These are phyloP conservation scores for Xerophyta viscosa DNA, from an alignment of 106 monocot genomes.

Conservation along the genomic window DNA sequence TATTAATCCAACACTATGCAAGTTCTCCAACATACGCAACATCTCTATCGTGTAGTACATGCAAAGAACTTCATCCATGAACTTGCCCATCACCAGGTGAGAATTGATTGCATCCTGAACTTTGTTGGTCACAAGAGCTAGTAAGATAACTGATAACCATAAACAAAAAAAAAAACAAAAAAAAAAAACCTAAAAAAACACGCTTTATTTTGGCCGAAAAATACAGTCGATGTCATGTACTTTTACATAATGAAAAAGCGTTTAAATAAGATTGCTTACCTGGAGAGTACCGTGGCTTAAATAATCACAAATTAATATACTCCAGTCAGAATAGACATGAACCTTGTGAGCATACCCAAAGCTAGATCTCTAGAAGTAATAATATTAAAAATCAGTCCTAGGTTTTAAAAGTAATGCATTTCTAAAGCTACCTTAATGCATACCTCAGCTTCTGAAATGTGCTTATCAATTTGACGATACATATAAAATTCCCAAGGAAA, in stretches of 20 bases:
- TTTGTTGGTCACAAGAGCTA: background rate
- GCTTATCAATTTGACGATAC: conserved; percentile 79
- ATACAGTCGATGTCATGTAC: too few species aligned
- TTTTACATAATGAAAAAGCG: background rate
- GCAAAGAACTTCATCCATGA: conserved; percentile 89
- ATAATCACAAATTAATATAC: conserved; percentile 74
- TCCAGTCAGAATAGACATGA: conserved; percentile 70
- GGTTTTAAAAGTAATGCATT: background rate
- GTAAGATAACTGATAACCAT: too few species aligned
- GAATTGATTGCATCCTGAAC: conserved; percentile 93
- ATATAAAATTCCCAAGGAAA: conserved; percentile 98
- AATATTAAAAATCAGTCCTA: background rate
- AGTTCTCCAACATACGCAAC: conserved; percentile 69
- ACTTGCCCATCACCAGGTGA: conserved; percentile 43
- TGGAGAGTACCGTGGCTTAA: conserved; percentile 83
- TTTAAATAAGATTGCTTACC: conserved; percentile 21
- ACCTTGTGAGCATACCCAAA: conserved; percentile 78
- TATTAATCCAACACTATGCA: conserved; percentile 74
- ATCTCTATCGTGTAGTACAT: conserved; percentile 91
- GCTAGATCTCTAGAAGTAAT: conserved; percentile 61
- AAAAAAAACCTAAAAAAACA: too few species aligned
- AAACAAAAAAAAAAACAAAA: too few species aligned
- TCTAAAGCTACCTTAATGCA: background rate
- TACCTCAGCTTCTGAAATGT: conserved; percentile 57
- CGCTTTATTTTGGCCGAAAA: too few species aligned